Percentiles rank a stretch among this genome's conserved stretches.
Evolutionary conservation across 768 basidiomycete genomes (phyloP).

Genomic region (Lentinus brumalis): DNA sequence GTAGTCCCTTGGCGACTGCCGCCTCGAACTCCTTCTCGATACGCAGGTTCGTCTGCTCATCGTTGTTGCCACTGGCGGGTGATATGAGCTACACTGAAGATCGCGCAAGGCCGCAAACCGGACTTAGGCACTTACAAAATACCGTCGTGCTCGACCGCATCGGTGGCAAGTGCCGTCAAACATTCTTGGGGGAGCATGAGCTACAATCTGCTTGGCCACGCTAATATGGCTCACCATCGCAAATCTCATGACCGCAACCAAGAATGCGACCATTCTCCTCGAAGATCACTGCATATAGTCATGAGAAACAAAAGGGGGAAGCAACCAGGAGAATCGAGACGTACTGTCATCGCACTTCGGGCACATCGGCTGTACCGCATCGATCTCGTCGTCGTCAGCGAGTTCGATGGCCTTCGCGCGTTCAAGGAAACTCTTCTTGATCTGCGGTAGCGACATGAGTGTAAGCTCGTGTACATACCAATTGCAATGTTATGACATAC

Average conservation of each 20-base stretch:
- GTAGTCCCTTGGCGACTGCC: conserved; percentile 56
- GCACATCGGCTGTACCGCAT: conserved; percentile 51
- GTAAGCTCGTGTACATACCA: neutral
- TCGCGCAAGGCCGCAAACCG: neutral
- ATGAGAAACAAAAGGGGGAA: neutral
- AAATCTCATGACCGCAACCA: conserved; percentile 67
- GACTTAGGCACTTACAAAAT: conserved; percentile 49
- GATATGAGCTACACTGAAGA: neutral
- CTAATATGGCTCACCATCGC: conserved; percentile 46
- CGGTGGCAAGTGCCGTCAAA: conserved; percentile 51
- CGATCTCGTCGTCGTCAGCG: conserved; percentile 52
- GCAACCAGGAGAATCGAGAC: neutral
- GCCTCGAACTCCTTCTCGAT: conserved; percentile 58
- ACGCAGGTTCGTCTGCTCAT: conserved; percentile 55
- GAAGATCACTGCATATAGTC: conserved; percentile 41
- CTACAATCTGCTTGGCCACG: neutral
- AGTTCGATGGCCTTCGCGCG: conserved; percentile 49
- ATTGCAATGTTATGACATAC: neutral
- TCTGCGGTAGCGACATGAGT: conserved; percentile 20
- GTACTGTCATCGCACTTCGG: conserved; percentile 68
- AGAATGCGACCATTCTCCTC: conserved; percentile 60
- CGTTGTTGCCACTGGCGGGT: conserved; percentile 49
- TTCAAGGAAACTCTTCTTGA: conserved; percentile 49
- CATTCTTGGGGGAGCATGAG: conserved; percentile 44
- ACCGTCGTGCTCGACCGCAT: conserved; percentile 56